These are phyloP conservation scores for Acacia crassicarpa DNA, from an alignment of 306 rosid genomes.

Conservation along the genomic window DNA sequence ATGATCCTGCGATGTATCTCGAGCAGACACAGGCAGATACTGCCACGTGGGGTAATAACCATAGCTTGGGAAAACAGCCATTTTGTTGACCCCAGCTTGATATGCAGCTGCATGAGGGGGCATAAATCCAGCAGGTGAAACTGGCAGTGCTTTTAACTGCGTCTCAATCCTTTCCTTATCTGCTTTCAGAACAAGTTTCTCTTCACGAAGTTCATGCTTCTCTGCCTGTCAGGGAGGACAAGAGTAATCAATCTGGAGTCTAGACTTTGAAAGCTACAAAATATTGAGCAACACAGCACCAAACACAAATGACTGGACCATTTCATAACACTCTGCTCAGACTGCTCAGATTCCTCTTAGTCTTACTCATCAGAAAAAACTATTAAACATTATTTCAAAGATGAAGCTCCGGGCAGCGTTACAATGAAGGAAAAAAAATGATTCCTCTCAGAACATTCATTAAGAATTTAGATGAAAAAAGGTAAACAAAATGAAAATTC, in stretches of 20 bases:
- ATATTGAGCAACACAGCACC: background rate
- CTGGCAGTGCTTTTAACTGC: slow-evolving; percentile 64
- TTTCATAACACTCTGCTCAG: background rate
- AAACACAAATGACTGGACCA: background rate
- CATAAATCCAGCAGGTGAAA: slow-evolving; percentile 65
- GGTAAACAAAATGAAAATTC: background rate
- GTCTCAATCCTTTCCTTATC: slow-evolving; percentile 77
- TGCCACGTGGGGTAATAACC: slow-evolving; percentile 90
- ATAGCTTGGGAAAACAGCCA: slow-evolving; percentile 81
- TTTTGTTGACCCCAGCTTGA: slow-evolving; percentile 67
- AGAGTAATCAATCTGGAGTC: background rate
- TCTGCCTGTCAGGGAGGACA: slow-evolving; percentile 55
- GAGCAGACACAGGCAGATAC: slow-evolving; percentile 64
- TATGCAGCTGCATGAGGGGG: slow-evolving; percentile 72
- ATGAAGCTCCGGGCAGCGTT: background rate
- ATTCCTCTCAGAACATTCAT: slow-evolving; percentile 3
- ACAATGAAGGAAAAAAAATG: background rate
- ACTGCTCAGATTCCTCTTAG: background rate
- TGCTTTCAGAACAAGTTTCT: slow-evolving; percentile 66
- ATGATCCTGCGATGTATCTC: slow-evolving; percentile 88
- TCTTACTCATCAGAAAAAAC: background rate
- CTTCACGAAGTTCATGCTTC: slow-evolving; percentile 88
- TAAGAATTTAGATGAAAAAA: slow-evolving; percentile 6
- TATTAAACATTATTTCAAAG: background rate
- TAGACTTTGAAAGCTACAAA: background rate